These are phyloP conservation scores for Cystofilobasidium bisporidii DNA, from an alignment of 768 basidiomycete genomes.

Conservation along the genomic window DNA sequence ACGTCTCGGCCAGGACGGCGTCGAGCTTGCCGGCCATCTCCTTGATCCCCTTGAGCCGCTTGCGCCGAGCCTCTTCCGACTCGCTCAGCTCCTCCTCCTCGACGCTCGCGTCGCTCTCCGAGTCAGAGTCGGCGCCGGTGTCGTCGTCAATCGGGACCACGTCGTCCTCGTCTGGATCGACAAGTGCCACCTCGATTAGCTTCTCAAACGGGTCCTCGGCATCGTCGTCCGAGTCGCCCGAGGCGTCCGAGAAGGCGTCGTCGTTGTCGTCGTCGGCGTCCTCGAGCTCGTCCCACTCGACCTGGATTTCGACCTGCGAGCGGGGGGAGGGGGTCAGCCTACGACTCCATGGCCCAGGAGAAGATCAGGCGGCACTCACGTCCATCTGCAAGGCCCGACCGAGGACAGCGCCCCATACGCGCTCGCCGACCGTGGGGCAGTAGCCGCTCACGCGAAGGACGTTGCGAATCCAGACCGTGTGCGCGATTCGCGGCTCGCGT, in stretches of 20 bases:
- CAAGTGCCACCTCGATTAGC: conserved; percentile 47
- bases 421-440: conserved; percentile 73
- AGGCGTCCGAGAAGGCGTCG: conserved; percentile 21
- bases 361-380: conserved; percentile 56
- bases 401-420: conserved; percentile 72
- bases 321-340: neutral
- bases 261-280: conserved; percentile 36
- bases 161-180: conserved; percentile 46
- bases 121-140: conserved; percentile 34
- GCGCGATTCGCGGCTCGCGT: conserved; percentile 65
- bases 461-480: conserved; percentile 86
- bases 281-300: conserved; percentile 75
- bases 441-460: conserved; percentile 70
- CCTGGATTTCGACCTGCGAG: conserved; percentile 82
- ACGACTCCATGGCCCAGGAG: no score
- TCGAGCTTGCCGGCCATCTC: conserved; percentile 91
- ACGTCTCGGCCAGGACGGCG: conserved; percentile 68
- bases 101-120: conserved; percentile 29
- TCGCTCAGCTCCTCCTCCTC: conserved; percentile 33
- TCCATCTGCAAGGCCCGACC: conserved; percentile 95
- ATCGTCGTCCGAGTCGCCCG: conserved; percentile 43
- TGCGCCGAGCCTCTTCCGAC: conserved; percentile 30
- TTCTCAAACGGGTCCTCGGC: conserved; percentile 74
- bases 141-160: conserved; percentile 20
- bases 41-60: conserved; percentile 54